Evolutionary conservation across 306 rosid genomes (phyloP), one percentile per base, ranked within the genome.

Genomic region (Ormosia semicastrata): DNA sequence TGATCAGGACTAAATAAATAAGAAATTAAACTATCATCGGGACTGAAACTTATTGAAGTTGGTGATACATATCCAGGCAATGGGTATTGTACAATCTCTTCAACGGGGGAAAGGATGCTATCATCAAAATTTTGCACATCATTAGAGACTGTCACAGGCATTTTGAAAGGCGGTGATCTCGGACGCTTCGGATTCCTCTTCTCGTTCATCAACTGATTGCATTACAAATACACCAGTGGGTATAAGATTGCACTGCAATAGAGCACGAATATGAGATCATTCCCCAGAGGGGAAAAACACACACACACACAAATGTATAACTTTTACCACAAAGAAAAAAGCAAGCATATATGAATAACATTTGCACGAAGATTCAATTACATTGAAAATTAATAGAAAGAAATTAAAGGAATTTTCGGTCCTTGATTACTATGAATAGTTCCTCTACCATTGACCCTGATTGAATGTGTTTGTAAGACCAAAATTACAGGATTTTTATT

Each of bases 31-130:
- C 74, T 91, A 69, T 93, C 97, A 66, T 95, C 97, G 0, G 95
- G 90, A 82, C 98, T 95, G 79, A 95, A 95, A 77, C 93, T 86
- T 59, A 93, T 81, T n/a, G 97, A 91, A 78, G 90, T 69, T 0
- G 99, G 99, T 2, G 91, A 91, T 32, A 79, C 89, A 67, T 85
- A 95, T 86, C 99, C 98, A 5, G 99, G 99, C 90, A 95, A 81
- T 0, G 99, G 99, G 57, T 91, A 83, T 62, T 95, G 96, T 46
- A 94, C 97, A 84, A 95, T 93, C 87, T 93, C 97, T 76, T 95
- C 99, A 34, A 95, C 88, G 0, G 97, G 96, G 80, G 89, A 91
- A 78, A 89, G 79, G 77, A 78, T 80, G 33, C 85, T 80, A 36
- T 87, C 89, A 18, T 92, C 98, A 41, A 90, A 68, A 80, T 69